These are phyloP conservation scores for Lachnellula willkommii DNA, from an alignment of 2,329 filamentous ascomycete species.

Conservation along the genomic window DNA sequence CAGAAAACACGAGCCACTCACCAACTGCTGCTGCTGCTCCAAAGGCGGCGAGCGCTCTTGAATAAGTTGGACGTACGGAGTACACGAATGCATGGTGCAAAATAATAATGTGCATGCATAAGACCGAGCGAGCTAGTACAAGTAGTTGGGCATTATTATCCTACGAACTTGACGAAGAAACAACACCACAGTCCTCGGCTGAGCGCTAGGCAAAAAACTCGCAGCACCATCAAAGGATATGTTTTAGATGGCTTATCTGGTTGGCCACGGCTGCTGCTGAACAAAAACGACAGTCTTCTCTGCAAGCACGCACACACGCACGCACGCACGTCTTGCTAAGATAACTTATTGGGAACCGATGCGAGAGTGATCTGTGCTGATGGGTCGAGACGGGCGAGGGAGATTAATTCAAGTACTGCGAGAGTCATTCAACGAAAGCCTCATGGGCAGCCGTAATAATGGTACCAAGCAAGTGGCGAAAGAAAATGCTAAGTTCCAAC, in stretches of 20 bases:
- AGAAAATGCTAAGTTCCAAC: not conserved
- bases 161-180: not conserved
- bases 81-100: constrained; percentile 6
- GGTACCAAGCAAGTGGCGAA: not conserved
- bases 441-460: not conserved
- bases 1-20: not conserved
- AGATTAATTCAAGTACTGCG: not conserved
- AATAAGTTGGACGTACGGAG: not conserved
- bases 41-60: constrained; percentile 6
- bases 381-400: not conserved
- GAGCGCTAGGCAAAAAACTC: not conserved
- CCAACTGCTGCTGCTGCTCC: not conserved
- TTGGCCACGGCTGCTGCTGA: not conserved
- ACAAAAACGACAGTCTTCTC: not conserved
- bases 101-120: constrained; percentile 25
- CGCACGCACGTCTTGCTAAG: not conserved
- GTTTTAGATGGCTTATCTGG: too few relatives aligned
- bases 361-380: not conserved
- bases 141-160: constrained; percentile 14
- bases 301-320: not conserved
- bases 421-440: not conserved
- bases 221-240: too few relatives aligned
- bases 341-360: not conserved
- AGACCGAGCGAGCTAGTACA: constrained; percentile 16
- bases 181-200: not conserved